Evolutionary conservation across 371 early-diverging fungal genomes (phyloP), one percentile per base, ranked within the genome.

Genomic region (Polyrhizophydium stewartii): DNA sequence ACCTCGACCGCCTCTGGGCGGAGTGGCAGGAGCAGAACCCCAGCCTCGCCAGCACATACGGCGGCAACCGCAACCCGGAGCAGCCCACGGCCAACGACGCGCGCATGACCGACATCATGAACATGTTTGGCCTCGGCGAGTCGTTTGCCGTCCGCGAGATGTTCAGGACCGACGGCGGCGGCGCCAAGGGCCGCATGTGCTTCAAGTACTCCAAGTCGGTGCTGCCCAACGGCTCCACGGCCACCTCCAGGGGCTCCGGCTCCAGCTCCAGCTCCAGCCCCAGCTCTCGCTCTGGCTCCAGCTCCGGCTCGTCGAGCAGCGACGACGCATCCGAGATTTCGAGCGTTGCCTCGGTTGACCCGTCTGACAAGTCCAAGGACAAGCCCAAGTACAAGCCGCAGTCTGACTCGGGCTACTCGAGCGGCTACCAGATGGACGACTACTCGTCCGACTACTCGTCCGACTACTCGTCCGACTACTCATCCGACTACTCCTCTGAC

Each of bases 1-100:
- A 75, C 61, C 59, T 84, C 25, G 87, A 87, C 65, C 71, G 78
- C 28, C 45, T 81, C 32, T 87, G 84, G 83, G 22, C 41, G 38
- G 50, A 72, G 22, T 83, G 78, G 76, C 83, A 82, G 58, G 35
- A 60, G 7, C 67, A 70, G 27, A 30, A 69, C 52, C 67, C 69
- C 21, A 22, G 28, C 6, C 22, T 50, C 3, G 70, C 62, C 32
- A 28, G 25, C 33, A 31, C 32, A 2, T 70, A 53, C 52, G 33
- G 37, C 41, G 67, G 67, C 55, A 43, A 51, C 10, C 22, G 6
- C 17, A 41, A 51, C 46, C 45, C 24, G 9, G 46, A 40, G 16
- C 9, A 13, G 7, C 16, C 33, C 16, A 17, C 12, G n/a, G 55
- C 32, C n/a, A 38, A 43, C 38, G 33, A 55, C 38, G 66, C 63